Conservation (phyloP, 1,284 basidiomycete species). For the Blastosporella zonata region DNA sequence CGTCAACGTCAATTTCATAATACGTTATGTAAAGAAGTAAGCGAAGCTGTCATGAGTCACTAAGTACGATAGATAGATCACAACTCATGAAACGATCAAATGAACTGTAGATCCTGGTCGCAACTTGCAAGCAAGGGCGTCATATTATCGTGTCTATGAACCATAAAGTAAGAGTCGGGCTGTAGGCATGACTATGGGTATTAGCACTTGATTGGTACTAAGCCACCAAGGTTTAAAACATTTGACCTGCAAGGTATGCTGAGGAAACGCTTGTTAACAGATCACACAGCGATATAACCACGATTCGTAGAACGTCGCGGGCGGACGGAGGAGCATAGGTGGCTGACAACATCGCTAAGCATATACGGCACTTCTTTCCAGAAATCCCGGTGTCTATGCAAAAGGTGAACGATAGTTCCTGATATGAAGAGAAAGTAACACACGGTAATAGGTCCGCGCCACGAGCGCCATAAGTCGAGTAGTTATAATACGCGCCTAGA, state of each 20-base stretch:
- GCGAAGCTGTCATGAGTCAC: no score
- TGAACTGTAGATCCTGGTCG: no score
- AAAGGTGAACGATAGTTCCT: slow-evolving; percentile 1
- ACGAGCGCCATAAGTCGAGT: slow-evolving; percentile 76
- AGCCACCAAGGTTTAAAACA: neutral
- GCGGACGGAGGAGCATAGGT: slow-evolving; percentile 70
- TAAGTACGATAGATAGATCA: no score
- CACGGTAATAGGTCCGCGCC: slow-evolving; percentile 82
- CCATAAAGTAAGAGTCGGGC: neutral
- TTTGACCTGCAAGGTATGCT: neutral
- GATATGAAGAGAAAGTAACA: slow-evolving; percentile 17
- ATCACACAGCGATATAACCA: slow-evolving; percentile 72
- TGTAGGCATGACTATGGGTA: slow-evolving; percentile 6
- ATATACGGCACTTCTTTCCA: slow-evolving; percentile 86
- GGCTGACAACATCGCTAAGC: slow-evolving; percentile 70
- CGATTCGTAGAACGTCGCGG: slow-evolving; percentile 59
- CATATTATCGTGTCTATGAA: neutral
- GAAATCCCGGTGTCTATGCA: slow-evolving; percentile 75
- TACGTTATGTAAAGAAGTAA: no score
- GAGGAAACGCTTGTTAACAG: no score
- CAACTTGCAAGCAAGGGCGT: no score
- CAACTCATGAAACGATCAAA: no score
- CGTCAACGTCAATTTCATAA: no score
- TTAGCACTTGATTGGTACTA: slow-evolving; percentile 4
- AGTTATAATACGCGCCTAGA: slow-evolving; percentile 81